phyloP scores from a whole-genome alignment of 163 green algal species.

The Prototheca stagnorum region DNA sequence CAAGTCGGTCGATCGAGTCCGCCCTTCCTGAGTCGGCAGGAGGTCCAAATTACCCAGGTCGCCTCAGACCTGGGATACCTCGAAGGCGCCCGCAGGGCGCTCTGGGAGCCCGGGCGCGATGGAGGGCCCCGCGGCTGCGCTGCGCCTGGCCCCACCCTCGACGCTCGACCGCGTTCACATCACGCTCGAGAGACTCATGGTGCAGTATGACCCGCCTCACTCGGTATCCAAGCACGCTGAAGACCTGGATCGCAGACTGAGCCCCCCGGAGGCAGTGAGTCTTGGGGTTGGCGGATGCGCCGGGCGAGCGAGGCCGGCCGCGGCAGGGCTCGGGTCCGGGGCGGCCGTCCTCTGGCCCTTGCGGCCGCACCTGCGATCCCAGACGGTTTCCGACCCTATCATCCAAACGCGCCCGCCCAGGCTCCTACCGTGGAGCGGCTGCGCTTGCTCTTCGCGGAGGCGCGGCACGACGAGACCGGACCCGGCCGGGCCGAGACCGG shows the following conservation, averaged over 20 bases:
- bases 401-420: no score
- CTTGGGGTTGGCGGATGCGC: neutral
- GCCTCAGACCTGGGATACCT: no score
- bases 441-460: slow-evolving; percentile 11
- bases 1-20: no score
- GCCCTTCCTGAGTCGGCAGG: no score
- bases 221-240: slow-evolving; percentile 11
- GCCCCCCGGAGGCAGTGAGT: neutral
- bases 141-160: neutral
- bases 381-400: no score
- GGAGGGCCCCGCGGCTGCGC: neutral
- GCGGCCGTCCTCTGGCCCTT: no score
- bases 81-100: no score
- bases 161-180: slow-evolving; percentile 3
- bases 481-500: neutral
- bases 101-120: no score
- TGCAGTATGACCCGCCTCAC: neutral
- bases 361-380: no score
- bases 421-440: no score
- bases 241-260: slow-evolving; percentile 8
- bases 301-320: neutral
- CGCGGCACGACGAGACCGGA: slow-evolving; percentile 8
- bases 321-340: no score
- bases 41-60: no score
- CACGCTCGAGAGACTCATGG: slow-evolving; percentile 1